A percentile compares a stretch with the other conserved stretches of the same genome.
phyloP scores from a whole-genome alignment of 352 stramenopile species.

The Globisporangium spinosum region DNA sequence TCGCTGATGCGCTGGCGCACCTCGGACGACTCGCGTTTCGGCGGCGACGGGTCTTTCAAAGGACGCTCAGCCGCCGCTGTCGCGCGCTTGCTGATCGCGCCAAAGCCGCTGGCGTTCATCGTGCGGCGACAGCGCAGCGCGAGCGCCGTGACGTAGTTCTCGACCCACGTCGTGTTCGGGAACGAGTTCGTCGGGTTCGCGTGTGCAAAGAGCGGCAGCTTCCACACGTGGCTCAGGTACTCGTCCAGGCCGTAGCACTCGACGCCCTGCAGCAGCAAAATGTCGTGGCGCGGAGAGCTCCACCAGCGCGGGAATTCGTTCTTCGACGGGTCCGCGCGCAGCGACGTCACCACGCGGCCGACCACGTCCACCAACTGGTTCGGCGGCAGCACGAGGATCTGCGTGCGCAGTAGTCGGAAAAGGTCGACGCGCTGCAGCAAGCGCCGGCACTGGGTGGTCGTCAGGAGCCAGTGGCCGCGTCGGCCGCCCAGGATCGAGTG shows the following conservation, averaged over 20 bases:
- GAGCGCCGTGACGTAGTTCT: conserved; percentile 65
- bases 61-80: not conserved
- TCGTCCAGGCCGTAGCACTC: conserved; percentile 82
- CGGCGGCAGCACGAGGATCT: conserved; percentile 65
- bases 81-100: conserved; percentile 14
- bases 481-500: conserved; percentile 63
- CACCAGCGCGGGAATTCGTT: conserved; percentile 66
- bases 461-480: conserved; percentile 61
- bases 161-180: conserved; percentile 66
- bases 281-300: conserved; percentile 69
- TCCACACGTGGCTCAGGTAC: conserved; percentile 63
- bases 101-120: conserved; percentile 17
- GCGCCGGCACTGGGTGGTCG: conserved; percentile 46
- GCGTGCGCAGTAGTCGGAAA: conserved; percentile 65
- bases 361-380: conserved; percentile 61
- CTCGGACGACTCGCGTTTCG: conserved; percentile 23
- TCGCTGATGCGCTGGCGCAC: conserved; percentile 50
- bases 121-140: conserved; percentile 32
- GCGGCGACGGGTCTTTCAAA: conserved; percentile 10
- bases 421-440: conserved; percentile 78
- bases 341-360: conserved; percentile 39
- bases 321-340: conserved; percentile 13
- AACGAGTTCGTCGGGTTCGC: conserved; percentile 38
- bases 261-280: conserved; percentile 76
- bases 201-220: conserved; percentile 51